Evolutionary conservation across 2,329 filamentous ascomycete genomes (phyloP).

Genomic region (Byssothecium circinans): DNA sequence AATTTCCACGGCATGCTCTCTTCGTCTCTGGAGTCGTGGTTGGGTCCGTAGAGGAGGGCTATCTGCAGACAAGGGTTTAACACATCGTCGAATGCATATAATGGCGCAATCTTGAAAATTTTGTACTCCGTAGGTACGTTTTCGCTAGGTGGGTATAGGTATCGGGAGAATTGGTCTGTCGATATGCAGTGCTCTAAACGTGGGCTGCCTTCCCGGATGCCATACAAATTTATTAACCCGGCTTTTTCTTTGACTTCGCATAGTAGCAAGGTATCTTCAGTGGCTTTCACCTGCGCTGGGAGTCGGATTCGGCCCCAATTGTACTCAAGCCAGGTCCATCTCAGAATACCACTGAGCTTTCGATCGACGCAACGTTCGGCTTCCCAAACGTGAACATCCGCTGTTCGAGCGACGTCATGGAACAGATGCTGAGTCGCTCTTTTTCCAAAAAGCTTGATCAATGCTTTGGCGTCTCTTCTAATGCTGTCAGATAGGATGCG

Average conservation of each 20-base stretch:
- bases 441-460: slow-evolving; percentile 7
- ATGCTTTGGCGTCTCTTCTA: slow-evolving; percentile 2
- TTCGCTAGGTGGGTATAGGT: neutral
- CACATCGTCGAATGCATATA: neutral
- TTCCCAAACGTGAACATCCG: slow-evolving; percentile 11
- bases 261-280: slow-evolving; percentile 5
- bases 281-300: neutral
- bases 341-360: slow-evolving; percentile 9
- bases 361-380: slow-evolving; percentile 4
- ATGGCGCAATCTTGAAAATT: slow-evolving; percentile 13
- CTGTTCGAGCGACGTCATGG: slow-evolving; percentile 7
- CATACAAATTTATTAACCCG: slow-evolving; percentile 11
- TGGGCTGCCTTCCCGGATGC: slow-evolving; percentile 1
- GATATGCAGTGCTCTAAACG: slow-evolving; percentile 10
- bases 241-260: slow-evolving; percentile 10
- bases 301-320: neutral
- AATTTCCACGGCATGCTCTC: slow-evolving; percentile 3
- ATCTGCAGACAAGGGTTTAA: neutral
- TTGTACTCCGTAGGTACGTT: neutral
- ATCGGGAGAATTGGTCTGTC: slow-evolving; percentile 2
- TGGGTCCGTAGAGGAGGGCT: slow-evolving; percentile 9
- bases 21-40: neutral
- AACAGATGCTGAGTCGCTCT: slow-evolving; percentile 10
- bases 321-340: slow-evolving; percentile 1
- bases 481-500: slow-evolving; percentile 2